Evolutionary conservation across 208 protist species (phyloP).

Genomic region (Trypanosoma cruzi): DNA sequence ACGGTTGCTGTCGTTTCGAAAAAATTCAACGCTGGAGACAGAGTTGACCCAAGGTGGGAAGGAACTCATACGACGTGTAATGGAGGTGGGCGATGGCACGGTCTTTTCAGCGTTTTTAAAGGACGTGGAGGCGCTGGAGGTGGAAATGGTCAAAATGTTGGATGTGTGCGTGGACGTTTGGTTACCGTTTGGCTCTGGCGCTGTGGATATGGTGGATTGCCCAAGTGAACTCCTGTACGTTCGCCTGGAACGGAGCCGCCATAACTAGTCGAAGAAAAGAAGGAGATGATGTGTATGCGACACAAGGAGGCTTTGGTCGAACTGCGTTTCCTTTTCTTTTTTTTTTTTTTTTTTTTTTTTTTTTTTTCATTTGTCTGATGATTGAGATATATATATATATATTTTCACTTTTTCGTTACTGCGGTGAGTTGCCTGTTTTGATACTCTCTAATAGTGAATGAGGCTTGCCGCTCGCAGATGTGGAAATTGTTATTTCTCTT

Average conservation of each 20-base stretch:
- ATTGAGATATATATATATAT: slow-evolving; percentile 1
- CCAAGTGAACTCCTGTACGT: slow-evolving; percentile 41
- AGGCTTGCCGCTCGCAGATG: too few relatives aligned
- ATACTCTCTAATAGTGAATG: too few relatives aligned
- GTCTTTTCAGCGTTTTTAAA: slow-evolving; percentile 4
- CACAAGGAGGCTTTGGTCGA: too few relatives aligned
- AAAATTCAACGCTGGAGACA: neutral
- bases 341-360: too few relatives aligned
- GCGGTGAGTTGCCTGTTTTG: neutral
- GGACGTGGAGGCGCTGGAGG: slow-evolving; percentile 3
- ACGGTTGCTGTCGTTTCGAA: slow-evolving; percentile 17
- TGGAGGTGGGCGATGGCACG: neutral
- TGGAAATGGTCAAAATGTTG: slow-evolving; percentile 18
- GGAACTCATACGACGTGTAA: neutral
- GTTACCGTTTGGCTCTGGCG: slow-evolving; percentile 40
- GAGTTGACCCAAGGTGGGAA: slow-evolving; percentile 5
- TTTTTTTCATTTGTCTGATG: neutral
- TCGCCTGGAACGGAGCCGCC: slow-evolving; percentile 11
- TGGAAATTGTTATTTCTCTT: too few relatives aligned
- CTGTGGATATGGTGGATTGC: slow-evolving; percentile 13
- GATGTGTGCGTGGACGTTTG: slow-evolving; percentile 33
- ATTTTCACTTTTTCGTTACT: slow-evolving; percentile 16
- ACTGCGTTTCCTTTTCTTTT: too few relatives aligned
- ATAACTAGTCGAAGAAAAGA: slow-evolving; percentile 8
- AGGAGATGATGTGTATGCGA: too few relatives aligned